A percentile compares a stretch with the other conserved stretches of the same genome.
These are phyloP conservation scores for Emergomyces orientalis DNA, from an alignment of 2,329 filamentous ascomycete genomes.

Conservation along the genomic window DNA sequence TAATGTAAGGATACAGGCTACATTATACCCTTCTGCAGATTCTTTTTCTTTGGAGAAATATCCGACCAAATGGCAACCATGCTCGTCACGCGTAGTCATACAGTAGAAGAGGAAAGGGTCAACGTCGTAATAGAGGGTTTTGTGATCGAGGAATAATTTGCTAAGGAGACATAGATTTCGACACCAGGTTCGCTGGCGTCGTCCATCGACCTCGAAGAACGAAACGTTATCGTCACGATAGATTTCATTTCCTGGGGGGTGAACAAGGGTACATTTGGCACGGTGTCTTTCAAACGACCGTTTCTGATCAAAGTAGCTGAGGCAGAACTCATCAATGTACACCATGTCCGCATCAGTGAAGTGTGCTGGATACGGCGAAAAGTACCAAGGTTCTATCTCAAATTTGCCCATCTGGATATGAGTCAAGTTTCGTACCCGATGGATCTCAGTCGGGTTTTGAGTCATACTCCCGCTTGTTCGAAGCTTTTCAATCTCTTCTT, in stretches of 20 bases:
- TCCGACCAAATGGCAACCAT: constrained; percentile 93
- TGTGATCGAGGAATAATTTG: constrained; percentile 96
- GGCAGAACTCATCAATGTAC: constrained; percentile 95
- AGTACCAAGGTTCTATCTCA: constrained; percentile 97
- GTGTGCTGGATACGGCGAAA: constrained; percentile 86
- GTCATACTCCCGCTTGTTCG: constrained; percentile 96
- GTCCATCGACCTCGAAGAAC: constrained; percentile 94
- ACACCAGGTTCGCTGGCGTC: constrained; percentile 96
- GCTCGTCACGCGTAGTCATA: constrained; percentile 84
- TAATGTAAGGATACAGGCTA: constrained; percentile 92
- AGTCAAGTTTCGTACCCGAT: constrained; percentile 87
- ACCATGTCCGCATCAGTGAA: constrained; percentile 85
- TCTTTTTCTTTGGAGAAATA: constrained; percentile 99
- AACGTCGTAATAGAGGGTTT: constrained; percentile 96
- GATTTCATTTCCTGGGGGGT: constrained; percentile 95
- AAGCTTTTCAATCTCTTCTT: constrained; percentile 93
- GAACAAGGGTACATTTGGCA: constrained; percentile 77
- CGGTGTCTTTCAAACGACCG: constrained; percentile 80
- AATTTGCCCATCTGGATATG: constrained; percentile 88
- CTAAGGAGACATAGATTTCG: constrained; percentile 93
- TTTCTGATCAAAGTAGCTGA: constrained; percentile 77
- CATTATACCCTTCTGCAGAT: constrained; percentile 91
- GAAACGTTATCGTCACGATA: constrained; percentile 86
- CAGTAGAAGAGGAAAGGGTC: constrained; percentile 97
- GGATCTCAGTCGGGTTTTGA: constrained; percentile 94